Percentiles rank a stretch among this genome's conserved stretches.
These are phyloP conservation scores for Aspergillus ochraceus DNA, from an alignment of 2,329 filamentous ascomycete species.

Conservation along the genomic window DNA sequence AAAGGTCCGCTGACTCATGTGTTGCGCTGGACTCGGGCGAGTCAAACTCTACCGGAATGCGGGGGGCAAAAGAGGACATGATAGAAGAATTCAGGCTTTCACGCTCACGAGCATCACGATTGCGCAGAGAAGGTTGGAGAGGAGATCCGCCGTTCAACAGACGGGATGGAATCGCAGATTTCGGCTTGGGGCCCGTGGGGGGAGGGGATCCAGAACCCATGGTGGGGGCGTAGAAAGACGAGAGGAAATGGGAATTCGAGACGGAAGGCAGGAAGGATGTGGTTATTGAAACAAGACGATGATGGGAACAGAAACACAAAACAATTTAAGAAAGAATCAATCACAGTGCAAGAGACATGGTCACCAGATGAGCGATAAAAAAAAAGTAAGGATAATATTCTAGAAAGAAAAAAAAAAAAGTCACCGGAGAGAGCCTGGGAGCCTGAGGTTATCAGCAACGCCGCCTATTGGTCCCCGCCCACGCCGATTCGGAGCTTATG, in stretches of 20 bases:
- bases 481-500: neutral
- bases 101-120: constrained; percentile 55
- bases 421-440: neutral
- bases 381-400: too few species aligned
- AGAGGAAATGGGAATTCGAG: neutral
- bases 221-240: constrained; percentile 9
- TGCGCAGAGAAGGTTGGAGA: constrained; percentile 49
- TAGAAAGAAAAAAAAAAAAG: neutral
- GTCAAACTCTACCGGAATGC: constrained; percentile 33
- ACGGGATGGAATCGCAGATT: constrained; percentile 56
- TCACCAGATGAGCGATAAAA: too few species aligned
- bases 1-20: constrained; percentile 18
- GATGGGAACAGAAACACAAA: neutral
- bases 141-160: constrained; percentile 57
- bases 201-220: constrained; percentile 49
- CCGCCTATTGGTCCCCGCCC: neutral
- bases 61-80: constrained; percentile 54
- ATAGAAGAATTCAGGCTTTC: constrained; percentile 61
- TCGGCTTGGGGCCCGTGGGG: constrained; percentile 48
- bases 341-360: too few species aligned
- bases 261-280: neutral
- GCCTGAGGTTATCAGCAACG: neutral
- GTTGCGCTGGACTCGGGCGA: constrained; percentile 18
- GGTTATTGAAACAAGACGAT: neutral
- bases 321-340: neutral